Base-by-base conservation (phyloP, 495 filamentous ascomycete genomes). In the Penicillium cosmopolitanum region DNA sequence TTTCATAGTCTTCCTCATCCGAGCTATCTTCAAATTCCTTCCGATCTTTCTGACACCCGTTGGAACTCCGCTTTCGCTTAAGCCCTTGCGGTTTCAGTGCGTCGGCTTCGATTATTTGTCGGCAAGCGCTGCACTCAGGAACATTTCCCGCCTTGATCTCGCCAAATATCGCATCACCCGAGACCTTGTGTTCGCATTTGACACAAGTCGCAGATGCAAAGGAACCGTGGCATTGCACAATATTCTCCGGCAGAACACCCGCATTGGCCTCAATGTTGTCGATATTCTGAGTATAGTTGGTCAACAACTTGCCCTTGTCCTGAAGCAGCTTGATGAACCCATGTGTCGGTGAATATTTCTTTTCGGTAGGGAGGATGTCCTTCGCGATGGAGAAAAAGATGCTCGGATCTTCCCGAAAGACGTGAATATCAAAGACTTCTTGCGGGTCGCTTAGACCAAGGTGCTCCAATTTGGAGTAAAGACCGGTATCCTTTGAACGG, bases 231-330 rank as follows among this genome's bases (percentile, higher is more conserved):
- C 95, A 98, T 71, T 98, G 95, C 19, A 98, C 88, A 11, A 98
- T 85, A 58, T 96, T 96, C 36, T 93, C 89, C 0, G 86, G 80
- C 6, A 73, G 67, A 50, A 98, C 93, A 13, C 95, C 95, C 2
- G 94, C 95, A 56, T 89, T 87, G 34, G 84, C 85, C 69, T 98
- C 95, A 50, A 98, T 88, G 66, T 98, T 97, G 77, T 98, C 95
- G 65, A 98, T 98, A 70, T 98, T 98, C 72, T 98, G 95, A 2
- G 94, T 96, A 76, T 97, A 98, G 74, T 97, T 96, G 25, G 93
- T 98, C 51, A 97, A 81, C 18, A 98, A 85, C 67, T 96, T 96
- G 19, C 85, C 87, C 70, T 93, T 91, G 58, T 93, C 82, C 69
- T 98, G 93, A 2, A 98, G 83, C n/a, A 97, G 81, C n/a, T 86